Percentiles rank a stretch among this genome's conserved stretches.
Evolutionary conservation across 805 yeast genomes (phyloP).

Genomic region (Wickerhamiella dianesei): DNA sequence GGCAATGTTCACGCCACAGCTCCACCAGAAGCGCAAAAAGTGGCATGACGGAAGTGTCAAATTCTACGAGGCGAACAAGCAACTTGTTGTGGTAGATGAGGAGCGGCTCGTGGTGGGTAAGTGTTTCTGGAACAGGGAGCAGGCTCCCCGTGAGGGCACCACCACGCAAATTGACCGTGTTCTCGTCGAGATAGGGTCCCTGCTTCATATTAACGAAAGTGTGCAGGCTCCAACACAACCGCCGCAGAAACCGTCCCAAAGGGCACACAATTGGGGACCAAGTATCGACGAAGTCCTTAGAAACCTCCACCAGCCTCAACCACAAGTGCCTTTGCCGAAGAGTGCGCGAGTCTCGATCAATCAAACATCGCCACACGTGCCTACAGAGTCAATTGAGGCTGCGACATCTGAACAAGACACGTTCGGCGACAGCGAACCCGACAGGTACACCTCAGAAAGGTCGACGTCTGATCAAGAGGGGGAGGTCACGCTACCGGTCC

Average conservation of each 20-base stretch:
- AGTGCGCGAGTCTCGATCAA: no score
- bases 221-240: not conserved
- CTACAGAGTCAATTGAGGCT: not conserved
- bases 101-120: slow-evolving; percentile 16
- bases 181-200: slow-evolving; percentile 20
- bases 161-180: slow-evolving; percentile 18
- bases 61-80: slow-evolving; percentile 17
- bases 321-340: no score
- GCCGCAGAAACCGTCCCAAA: not conserved
- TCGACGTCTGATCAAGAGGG: no score
- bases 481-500: no score
- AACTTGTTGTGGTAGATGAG: slow-evolving; percentile 23
- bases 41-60: slow-evolving; percentile 28
- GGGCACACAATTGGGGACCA: not conserved
- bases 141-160: slow-evolving; percentile 8
- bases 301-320: not conserved
- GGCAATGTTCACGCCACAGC: slow-evolving; percentile 25
- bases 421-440: not conserved
- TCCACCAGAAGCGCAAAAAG: slow-evolving; percentile 25
- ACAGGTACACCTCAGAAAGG: no score
- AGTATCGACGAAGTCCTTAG: not conserved
- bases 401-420: not conserved
- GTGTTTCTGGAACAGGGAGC: slow-evolving; percentile 6
- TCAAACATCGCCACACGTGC: not conserved
- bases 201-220: not conserved